These are phyloP conservation scores for Backusella sp. DNA, from an alignment of 192 early-diverging fungal genomes.

Conservation along the genomic window DNA sequence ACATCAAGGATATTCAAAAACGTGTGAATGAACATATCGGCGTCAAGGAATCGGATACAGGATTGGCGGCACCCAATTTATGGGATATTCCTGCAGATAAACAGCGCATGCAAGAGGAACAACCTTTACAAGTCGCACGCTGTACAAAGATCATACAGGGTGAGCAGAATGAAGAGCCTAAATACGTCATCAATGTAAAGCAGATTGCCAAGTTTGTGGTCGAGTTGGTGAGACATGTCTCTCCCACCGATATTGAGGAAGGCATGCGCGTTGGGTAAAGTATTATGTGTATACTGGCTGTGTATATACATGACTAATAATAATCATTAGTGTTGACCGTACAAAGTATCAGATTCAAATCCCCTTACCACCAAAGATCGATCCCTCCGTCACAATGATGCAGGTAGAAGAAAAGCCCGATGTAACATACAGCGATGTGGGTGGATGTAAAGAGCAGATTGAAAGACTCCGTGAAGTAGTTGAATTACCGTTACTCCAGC, in stretches of 20 bases:
- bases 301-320: neutral
- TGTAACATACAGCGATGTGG: constrained; percentile 99
- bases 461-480: constrained; percentile 99
- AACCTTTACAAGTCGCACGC: constrained; percentile 91
- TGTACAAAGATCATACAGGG: constrained; percentile 99
- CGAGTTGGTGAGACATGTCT: constrained; percentile 91
- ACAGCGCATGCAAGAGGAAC: constrained; percentile 95
- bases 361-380: constrained; percentile 96
- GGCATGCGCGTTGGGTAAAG: constrained; percentile 96
- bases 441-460: constrained; percentile 99
- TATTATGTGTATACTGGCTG: neutral
- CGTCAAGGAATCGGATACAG: constrained; percentile 98
- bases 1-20: constrained; percentile 98
- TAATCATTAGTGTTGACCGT: constrained; percentile 79
- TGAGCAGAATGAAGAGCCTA: constrained; percentile 84
- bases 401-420: constrained; percentile 99
- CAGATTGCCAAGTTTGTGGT: constrained; percentile 99
- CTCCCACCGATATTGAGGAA: constrained; percentile 99
- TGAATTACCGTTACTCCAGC: constrained; percentile 92
- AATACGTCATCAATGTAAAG: constrained; percentile 99
- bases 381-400: constrained; percentile 99
- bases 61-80: constrained; percentile 93
- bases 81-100: constrained; percentile 99
- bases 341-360: constrained; percentile 99
- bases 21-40: constrained; percentile 99